Percentiles rank a stretch among this genome's conserved stretches.
These are phyloP conservation scores for Gelatoporia subvermispora DNA, from an alignment of 768 basidiomycete species.

Conservation along the genomic window DNA sequence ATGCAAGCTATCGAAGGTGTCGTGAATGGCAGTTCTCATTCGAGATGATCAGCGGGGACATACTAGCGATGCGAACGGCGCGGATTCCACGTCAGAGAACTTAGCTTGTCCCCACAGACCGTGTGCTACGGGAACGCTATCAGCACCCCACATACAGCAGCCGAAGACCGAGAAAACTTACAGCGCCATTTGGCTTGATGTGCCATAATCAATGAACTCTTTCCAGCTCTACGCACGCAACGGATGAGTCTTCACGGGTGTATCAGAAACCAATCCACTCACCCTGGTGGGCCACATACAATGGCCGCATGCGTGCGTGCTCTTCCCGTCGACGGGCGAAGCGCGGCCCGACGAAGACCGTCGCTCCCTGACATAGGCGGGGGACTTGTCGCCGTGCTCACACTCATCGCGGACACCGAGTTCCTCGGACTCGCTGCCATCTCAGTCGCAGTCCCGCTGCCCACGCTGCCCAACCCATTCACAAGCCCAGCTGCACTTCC, in stretches of 20 bases:
- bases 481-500: neutral
- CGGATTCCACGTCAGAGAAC: slow-evolving; percentile 59
- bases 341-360: slow-evolving; percentile 39
- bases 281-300: slow-evolving; percentile 64
- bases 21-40: neutral
- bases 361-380: slow-evolving; percentile 35
- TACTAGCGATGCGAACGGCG: slow-evolving; percentile 66
- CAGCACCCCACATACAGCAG: neutral
- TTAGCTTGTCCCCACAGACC: slow-evolving; percentile 78
- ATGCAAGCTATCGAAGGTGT: slow-evolving; percentile 64
- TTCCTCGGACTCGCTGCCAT: slow-evolving; percentile 19
- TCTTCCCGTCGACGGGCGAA: slow-evolving; percentile 35
- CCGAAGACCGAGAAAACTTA: slow-evolving; percentile 21
- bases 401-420: slow-evolving; percentile 40
- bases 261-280: slow-evolving; percentile 12
- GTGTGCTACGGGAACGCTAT: slow-evolving; percentile 30
- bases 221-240: slow-evolving; percentile 49
- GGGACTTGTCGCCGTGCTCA: slow-evolving; percentile 6
- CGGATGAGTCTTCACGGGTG: neutral
- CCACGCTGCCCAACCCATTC: neutral
- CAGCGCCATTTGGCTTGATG: slow-evolving; percentile 73
- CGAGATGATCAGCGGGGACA: slow-evolving; percentile 11
- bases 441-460: slow-evolving; percentile 10
- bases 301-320: slow-evolving; percentile 56
- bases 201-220: slow-evolving; percentile 64